phyloP scores from a whole-genome alignment of 371 early-diverging fungal genomes.

The Rhizopus stolonifer region DNA sequence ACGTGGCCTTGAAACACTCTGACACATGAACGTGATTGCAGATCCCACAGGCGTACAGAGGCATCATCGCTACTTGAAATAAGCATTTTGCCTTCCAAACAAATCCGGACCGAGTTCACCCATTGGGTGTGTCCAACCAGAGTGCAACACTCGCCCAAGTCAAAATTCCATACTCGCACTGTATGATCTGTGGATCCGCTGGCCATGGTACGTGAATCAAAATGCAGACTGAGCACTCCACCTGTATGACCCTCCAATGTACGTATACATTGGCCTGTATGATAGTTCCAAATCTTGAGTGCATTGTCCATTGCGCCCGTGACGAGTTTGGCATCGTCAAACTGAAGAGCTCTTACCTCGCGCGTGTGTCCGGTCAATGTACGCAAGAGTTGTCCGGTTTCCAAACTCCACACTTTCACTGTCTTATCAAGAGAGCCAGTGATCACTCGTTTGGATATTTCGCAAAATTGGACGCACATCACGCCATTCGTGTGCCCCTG shows the following conservation, averaged over 20 bases:
- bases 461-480: slow-evolving; percentile 86
- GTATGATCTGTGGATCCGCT: slow-evolving; percentile 85
- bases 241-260: slow-evolving; percentile 81
- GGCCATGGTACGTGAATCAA: slow-evolving; percentile 75
- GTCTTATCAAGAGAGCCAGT: slow-evolving; percentile 87
- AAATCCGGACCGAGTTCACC: slow-evolving; percentile 86
- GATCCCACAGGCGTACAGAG: slow-evolving; percentile 84
- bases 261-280: slow-evolving; percentile 85
- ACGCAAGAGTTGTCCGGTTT: slow-evolving; percentile 71
- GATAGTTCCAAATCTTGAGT: slow-evolving; percentile 96
- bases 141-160: slow-evolving; percentile 73
- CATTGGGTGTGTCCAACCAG: slow-evolving; percentile 83
- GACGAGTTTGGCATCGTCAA: slow-evolving; percentile 81
- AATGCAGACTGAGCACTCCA: slow-evolving; percentile 86
- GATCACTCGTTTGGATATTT: slow-evolving; percentile 64
- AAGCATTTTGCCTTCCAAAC: slow-evolving; percentile 59
- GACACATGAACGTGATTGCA: slow-evolving; percentile 66
- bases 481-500: slow-evolving; percentile 86
- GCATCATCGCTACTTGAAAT: slow-evolving; percentile 85
- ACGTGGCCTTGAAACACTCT: slow-evolving; percentile 75
- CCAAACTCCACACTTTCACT: slow-evolving; percentile 79
- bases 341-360: slow-evolving; percentile 85
- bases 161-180: slow-evolving; percentile 91
- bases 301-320: slow-evolving; percentile 92
- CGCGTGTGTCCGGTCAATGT: slow-evolving; percentile 84